A percentile compares a stretch with the other conserved stretches of the same genome.
Conservation (phyloP, 2,329 filamentous ascomycete species). For the Trichophyton rubrum region DNA sequence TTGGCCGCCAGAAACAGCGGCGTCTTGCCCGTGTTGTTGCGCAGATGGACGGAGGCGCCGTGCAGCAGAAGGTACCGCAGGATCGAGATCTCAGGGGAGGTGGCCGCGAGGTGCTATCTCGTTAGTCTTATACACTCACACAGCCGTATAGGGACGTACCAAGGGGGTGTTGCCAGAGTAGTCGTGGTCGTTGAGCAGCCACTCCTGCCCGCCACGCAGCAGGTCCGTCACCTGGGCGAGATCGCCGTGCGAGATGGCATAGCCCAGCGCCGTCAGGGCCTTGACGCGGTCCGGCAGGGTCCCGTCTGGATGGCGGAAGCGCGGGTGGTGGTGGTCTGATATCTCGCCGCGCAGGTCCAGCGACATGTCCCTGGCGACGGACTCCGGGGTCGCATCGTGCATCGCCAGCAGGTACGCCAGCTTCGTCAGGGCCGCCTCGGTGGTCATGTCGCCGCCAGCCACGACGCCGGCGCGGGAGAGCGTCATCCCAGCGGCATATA, state of each 20-base stretch:
- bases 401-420: constrained; percentile 70
- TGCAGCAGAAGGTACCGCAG: constrained; percentile 44
- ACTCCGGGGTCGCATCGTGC: constrained; percentile 49
- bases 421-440: constrained; percentile 83
- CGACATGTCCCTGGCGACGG: constrained; percentile 60
- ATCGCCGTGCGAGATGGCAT: constrained; percentile 64
- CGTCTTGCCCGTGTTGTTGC: constrained; percentile 46
- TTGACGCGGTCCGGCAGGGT: constrained; percentile 46
- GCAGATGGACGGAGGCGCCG: constrained; percentile 47
- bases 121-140: too few relatives aligned
- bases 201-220: constrained; percentile 52
- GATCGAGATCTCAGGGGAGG: constrained; percentile 42
- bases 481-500: constrained; percentile 66
- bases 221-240: constrained; percentile 53
- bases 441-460: constrained; percentile 78
- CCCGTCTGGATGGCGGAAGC: constrained; percentile 62
- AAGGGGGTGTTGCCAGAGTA: constrained; percentile 66
- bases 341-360: constrained; percentile 70
- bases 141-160: constrained; percentile 23
- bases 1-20: constrained; percentile 49
- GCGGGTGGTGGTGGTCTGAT: constrained; percentile 59
- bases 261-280: constrained; percentile 63
- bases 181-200: constrained; percentile 61
- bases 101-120: constrained; percentile 44
- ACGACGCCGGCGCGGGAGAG: constrained; percentile 76